A percentile compares a stretch with the other conserved stretches of the same genome.
Conservation (phyloP, 495 filamentous ascomycete species). For the Penicilliopsis zonata region DNA sequence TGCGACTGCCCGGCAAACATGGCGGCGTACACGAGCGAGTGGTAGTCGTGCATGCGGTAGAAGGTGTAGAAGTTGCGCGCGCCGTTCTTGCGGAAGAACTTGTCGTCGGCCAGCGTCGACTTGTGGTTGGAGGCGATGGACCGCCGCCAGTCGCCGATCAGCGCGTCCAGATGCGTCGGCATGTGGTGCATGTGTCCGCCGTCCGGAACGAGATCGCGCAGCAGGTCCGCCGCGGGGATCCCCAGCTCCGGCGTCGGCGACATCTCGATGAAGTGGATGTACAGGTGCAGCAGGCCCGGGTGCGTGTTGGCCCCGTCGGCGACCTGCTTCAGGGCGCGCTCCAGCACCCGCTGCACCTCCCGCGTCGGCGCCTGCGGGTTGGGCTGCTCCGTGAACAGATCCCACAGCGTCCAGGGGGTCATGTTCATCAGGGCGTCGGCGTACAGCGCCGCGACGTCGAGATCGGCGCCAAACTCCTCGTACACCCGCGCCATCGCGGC, state of each 20-base stretch:
- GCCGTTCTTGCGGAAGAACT: constrained; percentile 38
- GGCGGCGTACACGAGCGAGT: constrained; percentile 58
- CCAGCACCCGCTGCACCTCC: constrained; percentile 43
- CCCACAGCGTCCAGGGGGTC: constrained; percentile 57
- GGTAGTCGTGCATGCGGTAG: constrained; percentile 54
- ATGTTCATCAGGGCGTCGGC: constrained; percentile 59
- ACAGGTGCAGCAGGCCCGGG: constrained; percentile 55
- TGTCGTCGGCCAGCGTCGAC: constrained; percentile 52
- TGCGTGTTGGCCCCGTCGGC: constrained; percentile 33
- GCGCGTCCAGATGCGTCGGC: constrained; percentile 56
- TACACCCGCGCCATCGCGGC: constrained; percentile 49
- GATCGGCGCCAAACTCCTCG: constrained; percentile 36
- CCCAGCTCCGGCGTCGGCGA: constrained; percentile 47
- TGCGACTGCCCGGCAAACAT: constrained; percentile 53
- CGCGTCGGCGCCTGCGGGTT: constrained; percentile 39
- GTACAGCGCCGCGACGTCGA: constrained; percentile 50
- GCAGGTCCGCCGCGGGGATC: constrained; percentile 40
- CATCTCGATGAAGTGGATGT: constrained; percentile 70
- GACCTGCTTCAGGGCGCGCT: constrained; percentile 36
- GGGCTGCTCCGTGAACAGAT: constrained; percentile 44
- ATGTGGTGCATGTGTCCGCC: constrained; percentile 63
- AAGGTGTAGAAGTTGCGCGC: constrained; percentile 54
- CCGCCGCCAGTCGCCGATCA: constrained; percentile 52
- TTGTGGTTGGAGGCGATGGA: constrained; percentile 48
- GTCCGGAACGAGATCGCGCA: constrained; percentile 52